phyloP scores from a whole-genome alignment of 805 yeast genomes.

The Diddensiella santjacobensis region DNA sequence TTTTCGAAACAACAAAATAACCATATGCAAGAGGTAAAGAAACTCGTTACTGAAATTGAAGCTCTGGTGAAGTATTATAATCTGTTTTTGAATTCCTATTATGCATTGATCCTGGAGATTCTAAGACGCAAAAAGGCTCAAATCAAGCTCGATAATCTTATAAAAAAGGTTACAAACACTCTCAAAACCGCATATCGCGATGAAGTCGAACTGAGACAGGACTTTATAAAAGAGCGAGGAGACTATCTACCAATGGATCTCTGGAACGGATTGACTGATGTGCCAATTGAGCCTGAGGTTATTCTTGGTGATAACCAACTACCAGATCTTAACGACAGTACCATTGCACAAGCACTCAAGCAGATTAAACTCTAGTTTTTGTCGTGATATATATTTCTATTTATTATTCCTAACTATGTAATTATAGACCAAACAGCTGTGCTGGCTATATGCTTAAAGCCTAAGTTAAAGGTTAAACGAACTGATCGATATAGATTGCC shows the following conservation, averaged over 20 bases:
- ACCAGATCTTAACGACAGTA: constrained; percentile 21
- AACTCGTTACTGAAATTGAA: constrained; percentile 35
- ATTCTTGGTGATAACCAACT: constrained; percentile 14
- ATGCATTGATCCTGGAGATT: constrained; percentile 49
- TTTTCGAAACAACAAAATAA: constrained; percentile 22
- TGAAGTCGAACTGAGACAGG: constrained; percentile 42
- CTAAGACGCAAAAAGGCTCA: constrained; percentile 47
- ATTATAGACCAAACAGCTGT: too few relatives aligned
- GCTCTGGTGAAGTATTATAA: constrained; percentile 48
- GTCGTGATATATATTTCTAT: not conserved
- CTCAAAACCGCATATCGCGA: constrained; percentile 39
- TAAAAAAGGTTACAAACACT: constrained; percentile 41
- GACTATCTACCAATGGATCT: constrained; percentile 54
- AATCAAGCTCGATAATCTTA: constrained; percentile 37
- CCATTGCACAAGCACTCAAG: constrained; percentile 16
- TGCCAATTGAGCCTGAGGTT: constrained; percentile 30
- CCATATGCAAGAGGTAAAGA: constrained; percentile 27
- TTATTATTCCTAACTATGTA: not conserved
- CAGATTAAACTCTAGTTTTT: constrained; percentile 9
- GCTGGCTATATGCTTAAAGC: too few relatives aligned
- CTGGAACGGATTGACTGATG: constrained; percentile 43
- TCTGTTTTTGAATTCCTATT: constrained; percentile 50
- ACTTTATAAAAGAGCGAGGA: constrained; percentile 47
- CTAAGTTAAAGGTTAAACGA: too few relatives aligned
- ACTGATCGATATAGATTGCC: too few relatives aligned